Conservation (phyloP, 2,329 filamentous ascomycete genomes). For the Xylaria polymorpha region DNA sequence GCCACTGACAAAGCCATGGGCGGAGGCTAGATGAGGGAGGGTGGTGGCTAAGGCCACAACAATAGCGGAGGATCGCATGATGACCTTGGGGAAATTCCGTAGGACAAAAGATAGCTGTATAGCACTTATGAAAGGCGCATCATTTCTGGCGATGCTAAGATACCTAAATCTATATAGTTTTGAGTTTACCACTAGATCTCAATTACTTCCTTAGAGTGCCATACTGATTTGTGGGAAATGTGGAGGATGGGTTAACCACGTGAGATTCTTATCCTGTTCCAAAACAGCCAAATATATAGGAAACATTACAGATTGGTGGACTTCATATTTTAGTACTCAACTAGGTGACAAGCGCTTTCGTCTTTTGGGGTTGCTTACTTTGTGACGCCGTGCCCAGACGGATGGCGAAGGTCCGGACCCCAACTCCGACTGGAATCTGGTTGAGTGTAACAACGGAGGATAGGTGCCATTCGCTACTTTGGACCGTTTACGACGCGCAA, state of each 20-base stretch:
- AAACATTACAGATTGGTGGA: constrained; percentile 33
- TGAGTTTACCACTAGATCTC: background rate
- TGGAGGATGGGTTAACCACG: constrained; percentile 11
- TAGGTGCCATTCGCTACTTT: constrained; percentile 18
- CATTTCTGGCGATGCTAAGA: background rate
- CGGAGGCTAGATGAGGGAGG: constrained; percentile 35
- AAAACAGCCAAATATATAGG: background rate
- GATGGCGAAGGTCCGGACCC: constrained; percentile 35
- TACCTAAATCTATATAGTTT: constrained; percentile 17
- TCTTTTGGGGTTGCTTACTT: constrained; percentile 30
- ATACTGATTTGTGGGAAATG: constrained; percentile 32
- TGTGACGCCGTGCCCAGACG: constrained; percentile 38
- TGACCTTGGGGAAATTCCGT: background rate
- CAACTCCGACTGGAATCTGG: constrained; percentile 24
- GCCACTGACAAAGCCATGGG: constrained; percentile 44
- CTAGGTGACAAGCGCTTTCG: constrained; percentile 1
- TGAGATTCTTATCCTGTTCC: constrained; percentile 1
- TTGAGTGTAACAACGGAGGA: constrained; percentile 20
- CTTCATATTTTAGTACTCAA: constrained; percentile 6
- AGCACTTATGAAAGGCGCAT: background rate
- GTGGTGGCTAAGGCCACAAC: constrained; percentile 35
- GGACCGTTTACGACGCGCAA: background rate
- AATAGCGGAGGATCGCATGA: constrained; percentile 35
- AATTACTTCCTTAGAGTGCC: background rate
- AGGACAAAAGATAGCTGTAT: background rate